phyloP scores from a whole-genome alignment of 306 rosid species.

The Aeschynomene evenia region DNA sequence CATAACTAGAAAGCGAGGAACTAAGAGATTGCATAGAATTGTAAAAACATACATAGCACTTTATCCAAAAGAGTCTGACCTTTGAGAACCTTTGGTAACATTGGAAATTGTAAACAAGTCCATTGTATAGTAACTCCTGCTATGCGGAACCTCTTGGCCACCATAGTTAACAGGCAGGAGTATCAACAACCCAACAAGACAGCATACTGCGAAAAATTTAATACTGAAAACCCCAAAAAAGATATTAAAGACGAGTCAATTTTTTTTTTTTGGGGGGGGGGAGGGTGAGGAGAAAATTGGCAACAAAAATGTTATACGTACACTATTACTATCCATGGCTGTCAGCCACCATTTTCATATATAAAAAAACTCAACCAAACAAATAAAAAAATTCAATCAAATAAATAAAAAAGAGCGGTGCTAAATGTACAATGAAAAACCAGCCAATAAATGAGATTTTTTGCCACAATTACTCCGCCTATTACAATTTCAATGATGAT shows the following conservation, averaged over 20 bases:
- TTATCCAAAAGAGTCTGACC: conserved; percentile 42
- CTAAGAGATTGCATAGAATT: not conserved
- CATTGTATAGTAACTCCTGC: conserved; percentile 47
- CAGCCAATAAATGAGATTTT: no score
- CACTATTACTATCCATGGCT: no score
- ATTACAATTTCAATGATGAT: no score
- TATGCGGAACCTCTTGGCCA: conserved; percentile 32
- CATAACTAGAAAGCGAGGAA: not conserved
- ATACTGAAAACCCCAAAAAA: conserved; percentile 50
- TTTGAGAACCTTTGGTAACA: conserved; percentile 61
- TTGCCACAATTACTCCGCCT: no score
- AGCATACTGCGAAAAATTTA: conserved; percentile 65
- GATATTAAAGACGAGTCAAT: not conserved
- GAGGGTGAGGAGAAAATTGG: not conserved
- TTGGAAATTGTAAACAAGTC: conserved; percentile 84
- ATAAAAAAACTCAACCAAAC: no score
- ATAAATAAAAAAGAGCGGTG: no score
- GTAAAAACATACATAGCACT: not conserved
- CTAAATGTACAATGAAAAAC: no score
- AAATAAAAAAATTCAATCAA: no score
- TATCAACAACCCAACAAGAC: conserved; percentile 65
- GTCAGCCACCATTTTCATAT: no score
- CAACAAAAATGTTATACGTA: not conserved
- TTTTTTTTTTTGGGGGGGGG: no score
- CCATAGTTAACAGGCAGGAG: conserved; percentile 72